These are phyloP conservation scores for Neurospora intermedia DNA, from an alignment of 495 filamentous ascomycete species.

Conservation along the genomic window DNA sequence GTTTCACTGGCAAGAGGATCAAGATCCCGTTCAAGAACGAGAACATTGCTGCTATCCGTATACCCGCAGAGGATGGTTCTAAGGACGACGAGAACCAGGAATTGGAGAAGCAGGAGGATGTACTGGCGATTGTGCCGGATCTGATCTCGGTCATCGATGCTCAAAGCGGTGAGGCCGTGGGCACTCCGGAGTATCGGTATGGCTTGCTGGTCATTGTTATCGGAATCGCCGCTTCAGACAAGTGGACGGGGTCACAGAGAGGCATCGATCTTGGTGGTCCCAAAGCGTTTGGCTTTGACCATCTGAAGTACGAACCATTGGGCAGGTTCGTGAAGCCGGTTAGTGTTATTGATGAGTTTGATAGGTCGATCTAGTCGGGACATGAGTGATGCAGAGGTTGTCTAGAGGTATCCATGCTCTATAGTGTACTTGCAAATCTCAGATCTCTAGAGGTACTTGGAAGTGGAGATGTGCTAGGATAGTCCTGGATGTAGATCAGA, in stretches of 20 bases:
- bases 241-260: constrained; percentile 41
- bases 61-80: constrained; percentile 4
- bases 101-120: constrained; percentile 28
- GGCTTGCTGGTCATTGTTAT: constrained; percentile 47
- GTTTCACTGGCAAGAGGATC: constrained; percentile 26
- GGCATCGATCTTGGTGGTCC: constrained; percentile 44
- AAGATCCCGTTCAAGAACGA: constrained; percentile 58
- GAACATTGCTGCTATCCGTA: constrained; percentile 44
- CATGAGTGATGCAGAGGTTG: not conserved
- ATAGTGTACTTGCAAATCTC: not conserved
- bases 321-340: constrained; percentile 37
- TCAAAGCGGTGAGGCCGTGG: constrained; percentile 48
- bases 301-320: constrained; percentile 36
- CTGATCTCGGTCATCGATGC: constrained; percentile 51
- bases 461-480: not conserved
- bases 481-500: not conserved
- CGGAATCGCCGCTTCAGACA: constrained; percentile 44
- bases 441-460: not conserved
- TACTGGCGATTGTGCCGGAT: constrained; percentile 50
- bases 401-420: not conserved
- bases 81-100: not conserved
- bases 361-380: not conserved
- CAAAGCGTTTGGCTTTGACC: constrained; percentile 40
- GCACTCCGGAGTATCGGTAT: constrained; percentile 51
- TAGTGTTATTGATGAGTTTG: constrained; percentile 45